These are phyloP conservation scores for Fraxinus baroniana DNA, from an alignment of 305 asterid species.

Conservation along the genomic window DNA sequence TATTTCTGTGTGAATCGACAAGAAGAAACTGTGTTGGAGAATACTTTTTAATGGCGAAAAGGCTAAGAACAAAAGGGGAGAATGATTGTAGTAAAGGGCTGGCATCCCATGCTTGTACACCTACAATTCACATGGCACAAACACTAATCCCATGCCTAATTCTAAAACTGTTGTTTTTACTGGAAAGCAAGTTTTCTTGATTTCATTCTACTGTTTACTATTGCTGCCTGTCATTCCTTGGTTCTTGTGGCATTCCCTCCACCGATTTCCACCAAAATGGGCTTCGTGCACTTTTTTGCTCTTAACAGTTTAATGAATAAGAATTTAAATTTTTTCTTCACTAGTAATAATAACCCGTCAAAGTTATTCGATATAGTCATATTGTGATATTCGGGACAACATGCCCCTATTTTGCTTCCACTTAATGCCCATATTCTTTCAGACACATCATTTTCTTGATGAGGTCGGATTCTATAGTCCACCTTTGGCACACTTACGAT, in stretches of 20 bases:
- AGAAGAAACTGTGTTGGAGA: not conserved
- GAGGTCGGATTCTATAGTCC: not conserved
- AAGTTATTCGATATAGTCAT: not conserved
- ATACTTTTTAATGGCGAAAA: constrained; percentile 20
- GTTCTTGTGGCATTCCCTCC: not conserved
- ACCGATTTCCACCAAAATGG: not conserved
- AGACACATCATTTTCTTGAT: not conserved
- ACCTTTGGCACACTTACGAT: not conserved
- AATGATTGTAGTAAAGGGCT: constrained; percentile 53
- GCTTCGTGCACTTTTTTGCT: not conserved
- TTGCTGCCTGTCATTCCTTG: constrained; percentile 8
- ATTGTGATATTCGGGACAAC: not conserved
- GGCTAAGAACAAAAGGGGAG: constrained; percentile 24
- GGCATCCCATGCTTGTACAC: constrained; percentile 60
- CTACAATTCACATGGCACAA: constrained; percentile 56
- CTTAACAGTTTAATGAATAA: not conserved
- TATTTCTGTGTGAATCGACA: constrained; percentile 2
- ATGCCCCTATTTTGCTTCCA: not conserved
- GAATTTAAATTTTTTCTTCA: not conserved
- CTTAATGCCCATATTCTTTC: not conserved
- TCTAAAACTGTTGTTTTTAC: not conserved
- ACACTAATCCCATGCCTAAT: constrained; percentile 35
- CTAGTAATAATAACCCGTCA: not conserved
- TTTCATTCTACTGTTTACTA: not conserved
- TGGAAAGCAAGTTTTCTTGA: not conserved